phyloP scores from a whole-genome alignment of 75 land plant species.

The Azolla pinnata region DNA sequence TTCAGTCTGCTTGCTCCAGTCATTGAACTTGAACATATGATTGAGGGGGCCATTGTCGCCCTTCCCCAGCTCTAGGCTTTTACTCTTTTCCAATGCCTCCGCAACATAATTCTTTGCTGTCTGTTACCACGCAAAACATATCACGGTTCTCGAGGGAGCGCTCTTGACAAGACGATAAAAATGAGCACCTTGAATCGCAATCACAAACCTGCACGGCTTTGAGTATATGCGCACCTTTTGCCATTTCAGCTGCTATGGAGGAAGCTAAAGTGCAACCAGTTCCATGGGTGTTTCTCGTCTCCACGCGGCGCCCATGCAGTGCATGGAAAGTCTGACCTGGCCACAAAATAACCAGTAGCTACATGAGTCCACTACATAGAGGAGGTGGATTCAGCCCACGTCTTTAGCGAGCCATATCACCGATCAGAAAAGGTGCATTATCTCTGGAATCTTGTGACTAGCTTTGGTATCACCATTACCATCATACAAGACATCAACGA shows the following conservation, averaged over 20 bases:
- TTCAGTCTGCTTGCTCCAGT: background rate
- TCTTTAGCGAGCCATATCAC: no score
- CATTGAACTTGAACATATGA: constrained; percentile 44
- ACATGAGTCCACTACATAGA: no score
- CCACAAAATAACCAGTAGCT: no score
- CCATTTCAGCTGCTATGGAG: constrained; percentile 83
- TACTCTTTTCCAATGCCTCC: constrained; percentile 51
- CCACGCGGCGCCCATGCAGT: constrained; percentile 48
- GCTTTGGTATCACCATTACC: no score
- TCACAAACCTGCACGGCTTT: constrained; percentile 54
- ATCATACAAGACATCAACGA: constrained; percentile 79
- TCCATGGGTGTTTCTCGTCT: constrained; percentile 83
- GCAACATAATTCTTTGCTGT: constrained; percentile 64
- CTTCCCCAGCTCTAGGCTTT: constrained; percentile 46
- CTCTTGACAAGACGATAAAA: background rate
- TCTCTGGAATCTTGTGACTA: no score
- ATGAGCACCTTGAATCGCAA: background rate
- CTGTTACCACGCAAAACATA: constrained; percentile 24
- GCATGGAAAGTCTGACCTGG: constrained; percentile 64
- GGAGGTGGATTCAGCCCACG: no score
- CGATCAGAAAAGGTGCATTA: no score
- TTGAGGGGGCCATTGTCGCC: constrained; percentile 88
- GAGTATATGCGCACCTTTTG: constrained; percentile 61
- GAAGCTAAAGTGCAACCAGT: constrained; percentile 95
- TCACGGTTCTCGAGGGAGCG: background rate